Conservation (phyloP, 176 grass and related monocot genomes). For the Oryza glumipatula region DNA sequence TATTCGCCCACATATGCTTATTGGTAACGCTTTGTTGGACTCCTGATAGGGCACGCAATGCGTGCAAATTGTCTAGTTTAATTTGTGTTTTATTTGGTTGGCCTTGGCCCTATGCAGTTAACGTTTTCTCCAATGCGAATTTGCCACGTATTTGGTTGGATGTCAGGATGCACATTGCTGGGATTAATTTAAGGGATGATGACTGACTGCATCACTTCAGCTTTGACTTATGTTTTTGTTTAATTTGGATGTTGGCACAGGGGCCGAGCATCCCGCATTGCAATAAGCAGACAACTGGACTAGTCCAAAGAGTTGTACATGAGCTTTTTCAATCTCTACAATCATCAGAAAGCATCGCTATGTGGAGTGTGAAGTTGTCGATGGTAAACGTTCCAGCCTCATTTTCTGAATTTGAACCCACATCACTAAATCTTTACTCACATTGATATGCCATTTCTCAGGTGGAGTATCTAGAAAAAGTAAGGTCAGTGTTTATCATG, state of each 20-base stretch:
- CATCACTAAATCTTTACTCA: slow-evolving; percentile 14
- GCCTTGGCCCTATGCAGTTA: too few species aligned
- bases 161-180: not conserved
- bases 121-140: too few species aligned
- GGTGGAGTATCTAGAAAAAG: slow-evolving; percentile 91
- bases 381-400: slow-evolving; percentile 57
- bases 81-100: too few species aligned
- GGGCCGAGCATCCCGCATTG: slow-evolving; percentile 81
- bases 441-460: slow-evolving; percentile 41
- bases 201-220: slow-evolving; percentile 1
- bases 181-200: slow-evolving; percentile 28
- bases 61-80: too few species aligned
- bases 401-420: slow-evolving; percentile 10
- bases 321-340: slow-evolving; percentile 65
- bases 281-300: slow-evolving; percentile 64
- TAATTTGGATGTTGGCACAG: slow-evolving; percentile 45
- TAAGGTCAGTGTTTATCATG: slow-evolving; percentile 53
- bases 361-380: slow-evolving; percentile 64
- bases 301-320: slow-evolving; percentile 66
- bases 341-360: slow-evolving; percentile 51
- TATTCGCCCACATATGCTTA: too few species aligned
- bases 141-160: too few species aligned
- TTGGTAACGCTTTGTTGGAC: too few species aligned
- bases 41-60: too few species aligned
- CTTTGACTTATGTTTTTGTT: slow-evolving; percentile 20